phyloP scores from a whole-genome alignment of 345 rosid genomes.

The Trapa incisa region DNA sequence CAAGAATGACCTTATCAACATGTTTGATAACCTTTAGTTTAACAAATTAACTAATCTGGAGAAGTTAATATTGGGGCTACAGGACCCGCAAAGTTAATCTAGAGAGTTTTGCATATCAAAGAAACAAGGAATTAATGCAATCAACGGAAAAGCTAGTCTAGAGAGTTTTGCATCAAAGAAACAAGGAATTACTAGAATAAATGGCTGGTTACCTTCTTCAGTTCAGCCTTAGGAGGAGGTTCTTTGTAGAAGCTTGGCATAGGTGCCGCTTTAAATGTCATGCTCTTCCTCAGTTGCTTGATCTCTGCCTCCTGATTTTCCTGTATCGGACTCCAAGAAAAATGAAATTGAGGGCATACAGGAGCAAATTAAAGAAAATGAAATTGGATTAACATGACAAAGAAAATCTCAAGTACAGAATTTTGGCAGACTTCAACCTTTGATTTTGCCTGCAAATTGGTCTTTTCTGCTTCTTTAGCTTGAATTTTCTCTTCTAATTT shows the following conservation, averaged over 20 bases:
- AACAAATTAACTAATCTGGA: not conserved
- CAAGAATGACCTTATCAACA: not conserved
- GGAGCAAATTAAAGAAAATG: not conserved
- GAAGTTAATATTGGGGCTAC: not conserved
- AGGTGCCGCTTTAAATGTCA: conserved; percentile 88
- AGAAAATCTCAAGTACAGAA: not conserved
- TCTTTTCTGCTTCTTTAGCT: conserved; percentile 76
- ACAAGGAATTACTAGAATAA: not conserved
- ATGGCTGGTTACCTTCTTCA: conserved; percentile 61
- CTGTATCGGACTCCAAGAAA: conserved; percentile 25
- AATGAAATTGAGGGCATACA: not conserved
- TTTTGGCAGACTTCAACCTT: conserved; percentile 33
- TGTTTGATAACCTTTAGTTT: not conserved
- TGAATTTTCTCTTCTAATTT: conserved; percentile 93
- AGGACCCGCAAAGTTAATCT: not conserved
- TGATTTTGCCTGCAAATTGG: conserved; percentile 72
- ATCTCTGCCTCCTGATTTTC: conserved; percentile 91
- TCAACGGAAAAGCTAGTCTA: not conserved
- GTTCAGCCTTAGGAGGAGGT: conserved; percentile 82
- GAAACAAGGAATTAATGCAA: not conserved
- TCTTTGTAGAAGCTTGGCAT: conserved; percentile 96
- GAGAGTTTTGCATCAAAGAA: not conserved
- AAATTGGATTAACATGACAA: not conserved
- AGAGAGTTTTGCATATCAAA: not conserved
- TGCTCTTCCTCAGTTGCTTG: conserved; percentile 76